These are phyloP conservation scores for Naegleria gruberi DNA, from an alignment of 208 protist species.

Conservation along the genomic window DNA sequence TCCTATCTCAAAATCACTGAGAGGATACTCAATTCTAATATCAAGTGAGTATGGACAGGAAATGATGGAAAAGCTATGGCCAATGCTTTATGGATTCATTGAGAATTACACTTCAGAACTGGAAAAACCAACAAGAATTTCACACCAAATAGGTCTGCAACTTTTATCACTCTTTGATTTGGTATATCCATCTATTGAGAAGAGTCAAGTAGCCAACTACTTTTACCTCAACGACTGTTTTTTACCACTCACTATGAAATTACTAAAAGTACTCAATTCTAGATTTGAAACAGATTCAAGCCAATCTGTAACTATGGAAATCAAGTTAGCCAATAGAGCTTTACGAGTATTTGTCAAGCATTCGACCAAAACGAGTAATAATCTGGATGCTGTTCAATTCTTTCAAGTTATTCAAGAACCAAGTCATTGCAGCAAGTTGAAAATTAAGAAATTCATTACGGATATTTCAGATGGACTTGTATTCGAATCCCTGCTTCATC, in stretches of 20 bases:
- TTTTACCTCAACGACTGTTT: neutral
- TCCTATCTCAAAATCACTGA: neutral
- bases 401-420: neutral
- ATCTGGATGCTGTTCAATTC: neutral
- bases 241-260: neutral
- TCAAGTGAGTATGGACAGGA: neutral
- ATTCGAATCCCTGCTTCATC: neutral
- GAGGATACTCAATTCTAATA: neutral
- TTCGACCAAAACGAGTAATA: neutral
- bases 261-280: neutral
- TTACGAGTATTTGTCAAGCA: neutral
- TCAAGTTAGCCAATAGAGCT: neutral
- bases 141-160: neutral
- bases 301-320: neutral
- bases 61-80: neutral
- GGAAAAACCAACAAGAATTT: neutral
- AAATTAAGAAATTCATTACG: neutral
- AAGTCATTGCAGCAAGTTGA: neutral
- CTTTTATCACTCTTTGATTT: neutral
- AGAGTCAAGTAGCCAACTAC: neutral
- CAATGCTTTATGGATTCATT: neutral
- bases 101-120: neutral
- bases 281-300: neutral
- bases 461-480: neutral
- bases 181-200: neutral